Conservation (phyloP, 257 asterid species). For the Penstemon davidsonii region DNA sequence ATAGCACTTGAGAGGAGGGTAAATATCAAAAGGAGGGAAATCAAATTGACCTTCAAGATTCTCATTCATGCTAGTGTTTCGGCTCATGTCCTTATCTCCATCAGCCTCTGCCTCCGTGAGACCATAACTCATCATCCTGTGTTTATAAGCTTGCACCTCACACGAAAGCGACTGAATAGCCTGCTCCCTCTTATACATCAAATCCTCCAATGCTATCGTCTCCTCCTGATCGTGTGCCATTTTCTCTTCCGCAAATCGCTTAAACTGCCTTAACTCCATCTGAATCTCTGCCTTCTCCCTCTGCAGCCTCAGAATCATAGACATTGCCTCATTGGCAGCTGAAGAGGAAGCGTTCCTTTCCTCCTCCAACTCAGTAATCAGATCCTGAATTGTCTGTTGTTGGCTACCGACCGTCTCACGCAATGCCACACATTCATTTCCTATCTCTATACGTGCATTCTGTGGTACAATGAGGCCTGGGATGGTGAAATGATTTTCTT, state of each 20-base stretch:
- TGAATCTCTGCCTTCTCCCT: constrained; percentile 89
- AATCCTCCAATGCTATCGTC: constrained; percentile 64
- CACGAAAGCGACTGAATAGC: constrained; percentile 68
- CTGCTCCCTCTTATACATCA: constrained; percentile 88
- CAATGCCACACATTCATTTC: constrained; percentile 72
- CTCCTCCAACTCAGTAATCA: constrained; percentile 80
- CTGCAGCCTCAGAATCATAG: constrained; percentile 94
- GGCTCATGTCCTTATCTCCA: constrained; percentile 48
- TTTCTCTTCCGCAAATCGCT: constrained; percentile 84
- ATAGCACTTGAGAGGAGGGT: constrained; percentile 83
- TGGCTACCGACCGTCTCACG: constrained; percentile 79
- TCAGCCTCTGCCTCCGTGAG: constrained; percentile 67
- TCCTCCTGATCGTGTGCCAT: constrained; percentile 93
- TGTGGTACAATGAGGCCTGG: constrained; percentile 54
- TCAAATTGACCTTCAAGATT: constrained; percentile 47
- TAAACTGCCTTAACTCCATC: constrained; percentile 92
- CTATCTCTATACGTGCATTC: constrained; percentile 73
- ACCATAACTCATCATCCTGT: constrained; percentile 89
- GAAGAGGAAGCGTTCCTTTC: constrained; percentile 93
- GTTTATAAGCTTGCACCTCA: constrained; percentile 76
- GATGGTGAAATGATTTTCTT: constrained; percentile 36
- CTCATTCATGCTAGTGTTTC: constrained; percentile 47
- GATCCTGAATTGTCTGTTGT: constrained; percentile 71
- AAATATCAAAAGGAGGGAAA: constrained; percentile 48
- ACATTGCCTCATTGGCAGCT: constrained; percentile 96